These are phyloP conservation scores for Phytomonas sp. DNA, from an alignment of 208 protist species.

Conservation along the genomic window DNA sequence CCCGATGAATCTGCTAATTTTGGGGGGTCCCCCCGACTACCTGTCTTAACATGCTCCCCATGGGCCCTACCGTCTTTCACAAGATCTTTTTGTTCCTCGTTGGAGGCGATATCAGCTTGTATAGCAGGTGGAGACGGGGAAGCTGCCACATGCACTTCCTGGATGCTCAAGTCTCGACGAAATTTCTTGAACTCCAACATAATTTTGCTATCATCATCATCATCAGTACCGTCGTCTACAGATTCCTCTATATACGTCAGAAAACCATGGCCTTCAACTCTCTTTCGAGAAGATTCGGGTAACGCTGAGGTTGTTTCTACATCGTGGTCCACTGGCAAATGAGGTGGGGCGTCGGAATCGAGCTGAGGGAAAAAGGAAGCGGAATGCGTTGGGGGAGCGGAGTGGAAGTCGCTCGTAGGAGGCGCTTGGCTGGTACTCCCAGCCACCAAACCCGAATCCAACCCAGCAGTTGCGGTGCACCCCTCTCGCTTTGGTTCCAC, in stretches of 20 bases:
- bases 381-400: not conserved
- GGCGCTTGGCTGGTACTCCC: not conserved
- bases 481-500: not conserved
- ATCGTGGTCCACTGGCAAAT: not conserved
- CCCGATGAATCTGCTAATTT: not conserved
- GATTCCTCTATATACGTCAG: not conserved
- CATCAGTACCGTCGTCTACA: slow-evolving; percentile 11
- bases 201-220: slow-evolving; percentile 26
- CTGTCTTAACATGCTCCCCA: not conserved
- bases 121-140: not conserved
- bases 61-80: not conserved
- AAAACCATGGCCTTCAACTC: not conserved
- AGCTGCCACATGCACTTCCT: not conserved
- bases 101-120: not conserved
- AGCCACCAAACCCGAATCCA: not conserved
- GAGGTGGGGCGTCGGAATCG: not conserved
- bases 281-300: not conserved
- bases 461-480: not conserved
- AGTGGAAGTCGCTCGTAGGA: not conserved
- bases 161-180: slow-evolving; percentile 11
- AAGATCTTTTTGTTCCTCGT: not conserved
- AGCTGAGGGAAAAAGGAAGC: not conserved
- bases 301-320: not conserved
- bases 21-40: not conserved
- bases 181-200: slow-evolving; percentile 63